Evolutionary conservation across 805 yeast genomes (phyloP).

Genomic region (Barnettozyma californica): DNA sequence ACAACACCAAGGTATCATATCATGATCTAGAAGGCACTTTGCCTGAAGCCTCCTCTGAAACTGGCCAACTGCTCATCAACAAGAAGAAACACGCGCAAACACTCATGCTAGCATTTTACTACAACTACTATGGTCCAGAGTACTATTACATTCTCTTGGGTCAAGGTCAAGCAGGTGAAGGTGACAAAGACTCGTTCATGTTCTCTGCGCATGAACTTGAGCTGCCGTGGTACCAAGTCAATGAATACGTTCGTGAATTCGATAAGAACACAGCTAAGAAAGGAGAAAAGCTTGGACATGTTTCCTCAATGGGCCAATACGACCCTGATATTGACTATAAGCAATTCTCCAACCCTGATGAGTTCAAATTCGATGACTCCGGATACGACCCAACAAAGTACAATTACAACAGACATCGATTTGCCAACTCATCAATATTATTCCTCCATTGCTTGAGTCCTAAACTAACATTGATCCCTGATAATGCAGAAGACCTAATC

Average conservation of each 20-base stretch:
- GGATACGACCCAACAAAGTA: slow-evolving; percentile 14
- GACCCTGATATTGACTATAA: slow-evolving; percentile 41
- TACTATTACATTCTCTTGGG: slow-evolving; percentile 54
- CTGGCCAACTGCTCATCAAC: slow-evolving; percentile 60
- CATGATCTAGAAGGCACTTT: slow-evolving; percentile 66
- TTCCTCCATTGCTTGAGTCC: no score
- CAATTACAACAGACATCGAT: slow-evolving; percentile 17
- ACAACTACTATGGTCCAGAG: slow-evolving; percentile 59
- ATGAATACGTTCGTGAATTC: slow-evolving; percentile 47
- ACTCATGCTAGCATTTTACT: slow-evolving; percentile 55
- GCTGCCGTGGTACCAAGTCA: slow-evolving; percentile 49
- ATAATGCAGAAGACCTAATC: slow-evolving; percentile 9
- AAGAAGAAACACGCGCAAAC: slow-evolving; percentile 53
- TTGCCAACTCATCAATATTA: no score
- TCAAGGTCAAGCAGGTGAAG: slow-evolving; percentile 69
- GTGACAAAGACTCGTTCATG: slow-evolving; percentile 73
- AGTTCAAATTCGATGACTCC: slow-evolving; percentile 9
- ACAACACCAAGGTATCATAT: slow-evolving; percentile 36
- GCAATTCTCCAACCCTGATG: slow-evolving; percentile 14
- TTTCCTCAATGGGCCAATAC: slow-evolving; percentile 52
- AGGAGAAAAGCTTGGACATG: slow-evolving; percentile 29
- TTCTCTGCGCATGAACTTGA: slow-evolving; percentile 56
- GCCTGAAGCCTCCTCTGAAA: slow-evolving; percentile 65
- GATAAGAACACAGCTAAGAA: slow-evolving; percentile 28
- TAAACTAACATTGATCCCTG: no score